Evolutionary conservation across 2,329 filamentous ascomycete species (phyloP).

Genomic region (Colletotrichum sp.): DNA sequence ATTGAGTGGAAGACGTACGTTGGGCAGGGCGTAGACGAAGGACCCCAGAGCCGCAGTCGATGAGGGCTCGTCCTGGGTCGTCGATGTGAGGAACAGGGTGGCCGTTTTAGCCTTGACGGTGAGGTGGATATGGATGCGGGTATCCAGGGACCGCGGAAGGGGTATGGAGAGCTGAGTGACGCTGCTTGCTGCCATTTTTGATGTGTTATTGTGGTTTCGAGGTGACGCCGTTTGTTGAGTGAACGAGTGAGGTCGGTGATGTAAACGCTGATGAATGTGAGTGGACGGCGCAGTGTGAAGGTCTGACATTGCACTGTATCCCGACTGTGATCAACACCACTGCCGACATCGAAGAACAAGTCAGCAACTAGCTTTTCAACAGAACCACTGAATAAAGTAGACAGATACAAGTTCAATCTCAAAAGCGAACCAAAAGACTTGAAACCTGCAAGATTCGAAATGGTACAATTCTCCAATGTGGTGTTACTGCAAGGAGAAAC

Average conservation of each 20-base stretch:
- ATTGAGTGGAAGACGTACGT: slow-evolving; percentile 61
- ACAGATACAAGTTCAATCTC: neutral
- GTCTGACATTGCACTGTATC: neutral
- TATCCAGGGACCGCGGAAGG: slow-evolving; percentile 64
- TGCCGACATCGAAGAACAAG: neutral
- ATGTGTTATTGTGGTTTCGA: neutral
- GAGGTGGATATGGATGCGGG: slow-evolving; percentile 65
- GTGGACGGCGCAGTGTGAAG: neutral
- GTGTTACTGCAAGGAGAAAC: neutral
- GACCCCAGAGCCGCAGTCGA: slow-evolving; percentile 72
- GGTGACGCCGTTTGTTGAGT: neutral
- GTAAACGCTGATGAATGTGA: slow-evolving; percentile 1
- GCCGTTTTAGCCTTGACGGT: slow-evolving; percentile 63
- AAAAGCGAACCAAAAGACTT: accelerated
- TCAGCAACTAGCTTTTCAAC: neutral
- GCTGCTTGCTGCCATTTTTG: slow-evolving; percentile 17
- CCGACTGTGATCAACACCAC: neutral
- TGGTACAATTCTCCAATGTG: neutral
- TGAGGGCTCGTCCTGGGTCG: slow-evolving; percentile 55
- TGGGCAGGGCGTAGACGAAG: slow-evolving; percentile 91
- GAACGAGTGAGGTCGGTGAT: neutral
- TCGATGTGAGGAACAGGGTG: slow-evolving; percentile 66
- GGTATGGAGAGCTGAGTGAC: slow-evolving; percentile 59
- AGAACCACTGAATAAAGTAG: neutral
- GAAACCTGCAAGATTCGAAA: too few species aligned